These are phyloP conservation scores for Dipteronia sinensis DNA, from an alignment of 345 rosid species.

Conservation along the genomic window DNA sequence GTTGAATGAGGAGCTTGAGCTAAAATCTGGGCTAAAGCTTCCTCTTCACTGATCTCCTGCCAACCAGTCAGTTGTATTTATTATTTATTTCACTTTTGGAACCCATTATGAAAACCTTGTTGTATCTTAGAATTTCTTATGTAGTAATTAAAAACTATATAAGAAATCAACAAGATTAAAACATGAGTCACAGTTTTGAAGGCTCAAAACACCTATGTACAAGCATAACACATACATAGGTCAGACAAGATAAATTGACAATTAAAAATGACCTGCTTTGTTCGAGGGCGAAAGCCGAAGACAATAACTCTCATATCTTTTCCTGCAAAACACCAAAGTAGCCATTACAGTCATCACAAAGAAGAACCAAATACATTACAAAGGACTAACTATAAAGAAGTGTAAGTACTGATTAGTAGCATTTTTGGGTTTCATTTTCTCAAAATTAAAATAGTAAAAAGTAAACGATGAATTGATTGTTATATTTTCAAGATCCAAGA, in stretches of 20 bases:
- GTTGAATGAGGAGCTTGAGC: neutral
- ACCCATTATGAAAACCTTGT: neutral
- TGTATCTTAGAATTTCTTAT: neutral
- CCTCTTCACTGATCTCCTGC: neutral
- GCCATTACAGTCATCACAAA: neutral
- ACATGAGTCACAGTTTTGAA: neutral
- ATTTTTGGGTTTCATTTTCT: neutral
- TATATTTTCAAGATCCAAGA: neutral
- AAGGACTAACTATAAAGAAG: neutral
- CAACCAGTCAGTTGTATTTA: neutral
- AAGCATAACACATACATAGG: slow-evolving; percentile 4
- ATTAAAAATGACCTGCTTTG: slow-evolving; percentile 66
- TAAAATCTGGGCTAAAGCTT: slow-evolving; percentile 2
- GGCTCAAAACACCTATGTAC: neutral
- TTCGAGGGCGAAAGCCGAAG: slow-evolving; percentile 86
- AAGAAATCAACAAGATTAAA: neutral
- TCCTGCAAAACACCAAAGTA: slow-evolving; percentile 52
- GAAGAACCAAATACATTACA: neutral
- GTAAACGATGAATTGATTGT: neutral
- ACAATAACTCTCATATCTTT: slow-evolving; percentile 97
- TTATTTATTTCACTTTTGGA: neutral
- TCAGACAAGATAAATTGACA: slow-evolving; percentile 7
- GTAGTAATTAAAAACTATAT: neutral
- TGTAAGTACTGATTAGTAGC: neutral
- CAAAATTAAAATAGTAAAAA: neutral